Conservation (phyloP, 768 basidiomycete species). For the Lentinula sp. region DNA sequence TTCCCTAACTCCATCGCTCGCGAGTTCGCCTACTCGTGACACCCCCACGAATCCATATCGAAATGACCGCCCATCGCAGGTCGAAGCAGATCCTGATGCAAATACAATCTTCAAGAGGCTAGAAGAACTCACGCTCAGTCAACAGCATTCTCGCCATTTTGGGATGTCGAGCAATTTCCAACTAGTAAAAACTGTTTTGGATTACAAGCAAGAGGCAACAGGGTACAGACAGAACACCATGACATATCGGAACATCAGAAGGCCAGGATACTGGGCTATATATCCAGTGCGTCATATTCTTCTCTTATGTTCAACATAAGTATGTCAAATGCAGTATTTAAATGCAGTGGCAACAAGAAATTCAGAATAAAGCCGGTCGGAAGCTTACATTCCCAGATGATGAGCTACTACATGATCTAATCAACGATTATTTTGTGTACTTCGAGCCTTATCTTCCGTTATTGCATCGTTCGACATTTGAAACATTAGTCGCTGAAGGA, state of each 20-base stretch:
- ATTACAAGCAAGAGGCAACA: neutral
- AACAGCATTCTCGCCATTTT: neutral
- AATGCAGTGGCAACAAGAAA: neutral
- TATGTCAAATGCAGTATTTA: neutral
- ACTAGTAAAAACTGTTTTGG: neutral
- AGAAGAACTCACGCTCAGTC: neutral
- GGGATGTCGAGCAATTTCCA: neutral
- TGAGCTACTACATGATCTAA: conserved; percentile 47
- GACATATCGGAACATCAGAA: neutral
- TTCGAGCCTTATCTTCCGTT: conserved; percentile 56
- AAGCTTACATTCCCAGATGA: conserved; percentile 37
- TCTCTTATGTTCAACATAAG: neutral
- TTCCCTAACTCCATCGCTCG: neutral
- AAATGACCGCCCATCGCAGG: neutral
- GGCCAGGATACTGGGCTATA: neutral
- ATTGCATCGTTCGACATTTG: conserved; percentile 72
- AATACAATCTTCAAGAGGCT: neutral
- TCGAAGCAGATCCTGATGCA: neutral
- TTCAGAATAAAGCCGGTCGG: neutral
- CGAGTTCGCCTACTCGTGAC: neutral
- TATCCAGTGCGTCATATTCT: neutral
- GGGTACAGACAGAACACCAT: neutral
- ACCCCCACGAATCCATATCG: neutral
- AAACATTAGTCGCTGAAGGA: conserved; percentile 39
- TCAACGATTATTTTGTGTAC: conserved; percentile 59